These are phyloP conservation scores for Quercus robur DNA, from an alignment of 306 rosid genomes.

Conservation along the genomic window DNA sequence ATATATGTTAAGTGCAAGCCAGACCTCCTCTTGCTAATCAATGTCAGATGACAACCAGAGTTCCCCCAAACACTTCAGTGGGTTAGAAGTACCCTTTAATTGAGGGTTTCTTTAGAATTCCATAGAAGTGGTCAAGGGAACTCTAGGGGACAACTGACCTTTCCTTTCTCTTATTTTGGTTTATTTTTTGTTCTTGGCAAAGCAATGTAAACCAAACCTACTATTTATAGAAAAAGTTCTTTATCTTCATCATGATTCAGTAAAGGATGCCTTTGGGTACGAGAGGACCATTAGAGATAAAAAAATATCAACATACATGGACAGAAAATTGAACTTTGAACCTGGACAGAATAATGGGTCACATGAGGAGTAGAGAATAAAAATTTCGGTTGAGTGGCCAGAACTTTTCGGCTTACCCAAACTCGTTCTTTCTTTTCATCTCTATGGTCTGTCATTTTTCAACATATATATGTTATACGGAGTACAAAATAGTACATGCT, in stretches of 20 bases:
- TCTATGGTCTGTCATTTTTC: background rate
- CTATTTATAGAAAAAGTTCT: constrained; percentile 19
- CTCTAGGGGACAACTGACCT: constrained; percentile 18
- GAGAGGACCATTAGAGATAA: too few relatives aligned
- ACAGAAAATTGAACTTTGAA: constrained; percentile 26
- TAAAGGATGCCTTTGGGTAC: too few relatives aligned
- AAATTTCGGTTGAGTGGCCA: background rate
- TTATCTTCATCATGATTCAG: too few relatives aligned
- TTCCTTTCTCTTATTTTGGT: background rate
- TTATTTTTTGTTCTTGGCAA: background rate
- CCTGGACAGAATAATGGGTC: constrained; percentile 23
- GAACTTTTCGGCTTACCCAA: background rate
- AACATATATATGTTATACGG: too few relatives aligned
- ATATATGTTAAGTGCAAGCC: background rate
- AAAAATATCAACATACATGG: background rate
- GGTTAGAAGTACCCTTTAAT: background rate
- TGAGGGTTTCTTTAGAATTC: background rate
- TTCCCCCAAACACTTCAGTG: constrained; percentile 34
- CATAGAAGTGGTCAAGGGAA: constrained; percentile 20
- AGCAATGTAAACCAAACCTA: background rate
- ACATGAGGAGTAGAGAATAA: background rate
- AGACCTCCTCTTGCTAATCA: background rate
- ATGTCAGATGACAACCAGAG: constrained; percentile 19
- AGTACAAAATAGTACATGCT: too few relatives aligned
- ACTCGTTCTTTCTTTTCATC: background rate